Conservation (phyloP, 805 yeast species). For the Crinitomyces ghanaensis region DNA sequence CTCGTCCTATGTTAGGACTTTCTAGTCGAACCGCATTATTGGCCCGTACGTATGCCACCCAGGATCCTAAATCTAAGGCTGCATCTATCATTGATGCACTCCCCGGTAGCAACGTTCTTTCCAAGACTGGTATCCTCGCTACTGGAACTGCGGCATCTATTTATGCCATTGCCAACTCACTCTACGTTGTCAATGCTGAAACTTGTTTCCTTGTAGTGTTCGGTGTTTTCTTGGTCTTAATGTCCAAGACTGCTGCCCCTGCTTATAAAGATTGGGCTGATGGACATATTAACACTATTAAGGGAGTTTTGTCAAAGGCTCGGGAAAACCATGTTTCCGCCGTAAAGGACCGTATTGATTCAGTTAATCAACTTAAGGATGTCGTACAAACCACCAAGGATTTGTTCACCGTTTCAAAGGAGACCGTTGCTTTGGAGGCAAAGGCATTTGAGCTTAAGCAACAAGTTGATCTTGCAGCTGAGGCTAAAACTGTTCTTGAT, state of each 20-base stretch:
- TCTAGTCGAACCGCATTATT: slow-evolving; percentile 2
- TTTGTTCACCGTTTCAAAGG: slow-evolving; percentile 88
- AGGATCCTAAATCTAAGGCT: slow-evolving; percentile 87
- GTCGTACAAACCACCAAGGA: slow-evolving; percentile 87
- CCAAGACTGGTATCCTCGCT: slow-evolving; percentile 93
- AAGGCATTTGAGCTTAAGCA: slow-evolving; percentile 89
- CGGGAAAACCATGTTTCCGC: slow-evolving; percentile 86
- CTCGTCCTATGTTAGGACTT: background rate
- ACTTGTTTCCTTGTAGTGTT: slow-evolving; percentile 75
- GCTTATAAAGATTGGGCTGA: slow-evolving; percentile 91
- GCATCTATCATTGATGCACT: slow-evolving; percentile 77
- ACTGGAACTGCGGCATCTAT: slow-evolving; percentile 90
- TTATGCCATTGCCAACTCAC: slow-evolving; percentile 88
- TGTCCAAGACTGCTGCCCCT: slow-evolving; percentile 86
- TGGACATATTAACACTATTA: slow-evolving; percentile 69
- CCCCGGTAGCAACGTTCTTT: slow-evolving; percentile 79
- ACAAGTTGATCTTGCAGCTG: slow-evolving; percentile 71
- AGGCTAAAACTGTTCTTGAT: slow-evolving; percentile 92
- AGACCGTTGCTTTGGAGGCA: slow-evolving; percentile 93
- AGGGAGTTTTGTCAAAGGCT: slow-evolving; percentile 72
- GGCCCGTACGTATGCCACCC: slow-evolving; percentile 23
- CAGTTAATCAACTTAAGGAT: slow-evolving; percentile 80
- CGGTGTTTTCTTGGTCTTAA: slow-evolving; percentile 59
- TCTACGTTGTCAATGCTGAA: slow-evolving; percentile 91
- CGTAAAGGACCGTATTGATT: slow-evolving; percentile 81